Evolutionary conservation across 345 rosid genomes (phyloP).

Genomic region (Trapa bicornis): DNA sequence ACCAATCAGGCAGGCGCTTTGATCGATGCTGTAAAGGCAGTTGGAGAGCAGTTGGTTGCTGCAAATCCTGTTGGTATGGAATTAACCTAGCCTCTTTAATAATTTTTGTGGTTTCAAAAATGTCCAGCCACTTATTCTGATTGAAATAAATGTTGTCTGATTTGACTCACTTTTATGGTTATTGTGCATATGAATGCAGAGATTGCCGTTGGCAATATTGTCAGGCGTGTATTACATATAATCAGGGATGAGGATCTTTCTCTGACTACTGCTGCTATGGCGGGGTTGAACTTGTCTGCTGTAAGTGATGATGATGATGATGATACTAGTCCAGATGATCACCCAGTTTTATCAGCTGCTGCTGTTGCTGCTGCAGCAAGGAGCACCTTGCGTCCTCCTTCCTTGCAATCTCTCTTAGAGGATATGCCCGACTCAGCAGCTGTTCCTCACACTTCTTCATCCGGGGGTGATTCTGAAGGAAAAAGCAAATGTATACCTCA

Average conservation of each 20-base stretch:
- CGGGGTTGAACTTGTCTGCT: slow-evolving; percentile 53
- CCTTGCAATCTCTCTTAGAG: slow-evolving; percentile 87
- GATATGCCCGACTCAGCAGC: slow-evolving; percentile 62
- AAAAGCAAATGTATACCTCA: slow-evolving; percentile 63
- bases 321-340: slow-evolving; percentile 39
- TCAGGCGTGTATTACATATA: slow-evolving; percentile 88
- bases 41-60: slow-evolving; percentile 70
- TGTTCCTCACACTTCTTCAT: slow-evolving; percentile 62
- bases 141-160: background rate
- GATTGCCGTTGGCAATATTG: slow-evolving; percentile 95
- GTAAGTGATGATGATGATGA: slow-evolving; percentile 81
- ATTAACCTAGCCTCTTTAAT: background rate
- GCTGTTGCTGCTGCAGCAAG: slow-evolving; percentile 89
- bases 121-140: background rate
- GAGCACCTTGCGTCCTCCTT: slow-evolving; percentile 87
- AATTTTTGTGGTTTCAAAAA: background rate
- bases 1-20: slow-evolving; percentile 74
- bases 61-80: slow-evolving; percentile 85
- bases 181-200: slow-evolving; percentile 40
- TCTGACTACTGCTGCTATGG: slow-evolving; percentile 62
- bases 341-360: slow-evolving; percentile 71
- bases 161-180: background rate
- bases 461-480: slow-evolving; percentile 98
- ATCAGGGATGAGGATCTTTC: slow-evolving; percentile 94
- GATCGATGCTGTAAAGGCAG: slow-evolving; percentile 67